Evolutionary conservation across 805 yeast genomes (phyloP).

Genomic region (Yamadazyma laniorum): DNA sequence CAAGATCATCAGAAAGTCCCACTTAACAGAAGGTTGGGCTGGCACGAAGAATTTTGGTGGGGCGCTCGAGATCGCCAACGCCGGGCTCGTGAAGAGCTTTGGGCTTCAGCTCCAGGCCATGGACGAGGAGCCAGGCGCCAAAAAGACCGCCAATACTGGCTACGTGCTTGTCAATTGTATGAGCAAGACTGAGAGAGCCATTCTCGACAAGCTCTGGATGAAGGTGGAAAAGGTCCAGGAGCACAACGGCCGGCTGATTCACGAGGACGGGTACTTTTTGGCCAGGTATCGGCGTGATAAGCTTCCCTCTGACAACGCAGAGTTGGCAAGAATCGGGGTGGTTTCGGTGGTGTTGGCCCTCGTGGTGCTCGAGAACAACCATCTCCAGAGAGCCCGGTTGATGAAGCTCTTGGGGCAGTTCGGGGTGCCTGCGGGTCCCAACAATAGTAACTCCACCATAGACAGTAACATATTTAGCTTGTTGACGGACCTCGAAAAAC

Average conservation of each 20-base stretch:
- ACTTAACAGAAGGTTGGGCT: constrained; percentile 11
- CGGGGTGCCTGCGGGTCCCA: constrained; percentile 25
- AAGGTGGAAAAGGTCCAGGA: constrained; percentile 7
- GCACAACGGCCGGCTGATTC: constrained; percentile 10
- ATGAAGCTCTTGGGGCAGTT: constrained; percentile 21
- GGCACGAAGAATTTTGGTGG: constrained; percentile 15
- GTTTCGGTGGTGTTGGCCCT: constrained; percentile 26
- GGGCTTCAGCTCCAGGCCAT: constrained; percentile 4
- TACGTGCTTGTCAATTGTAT: constrained; percentile 22
- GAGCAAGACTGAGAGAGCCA: constrained; percentile 16
- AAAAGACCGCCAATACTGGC: constrained; percentile 3
- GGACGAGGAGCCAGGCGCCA: constrained; percentile 13
- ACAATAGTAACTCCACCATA: constrained; percentile 19
- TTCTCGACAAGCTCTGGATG: constrained; percentile 28
- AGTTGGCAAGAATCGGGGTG: constrained; percentile 31
- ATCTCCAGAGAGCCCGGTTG: constrained; percentile 27
- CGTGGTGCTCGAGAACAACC: constrained; percentile 32
- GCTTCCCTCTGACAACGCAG: constrained; percentile 23
- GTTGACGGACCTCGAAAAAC: constrained; percentile 24
- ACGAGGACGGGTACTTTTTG: constrained; percentile 22
- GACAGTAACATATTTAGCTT: constrained; percentile 21
- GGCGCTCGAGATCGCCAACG: constrained; percentile 6
- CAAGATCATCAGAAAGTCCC: constrained; percentile 18
- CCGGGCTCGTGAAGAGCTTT: background rate
- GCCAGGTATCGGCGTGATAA: constrained; percentile 19